phyloP scores from a whole-genome alignment of 768 basidiomycete genomes.

The Suillus subalutaceus region DNA sequence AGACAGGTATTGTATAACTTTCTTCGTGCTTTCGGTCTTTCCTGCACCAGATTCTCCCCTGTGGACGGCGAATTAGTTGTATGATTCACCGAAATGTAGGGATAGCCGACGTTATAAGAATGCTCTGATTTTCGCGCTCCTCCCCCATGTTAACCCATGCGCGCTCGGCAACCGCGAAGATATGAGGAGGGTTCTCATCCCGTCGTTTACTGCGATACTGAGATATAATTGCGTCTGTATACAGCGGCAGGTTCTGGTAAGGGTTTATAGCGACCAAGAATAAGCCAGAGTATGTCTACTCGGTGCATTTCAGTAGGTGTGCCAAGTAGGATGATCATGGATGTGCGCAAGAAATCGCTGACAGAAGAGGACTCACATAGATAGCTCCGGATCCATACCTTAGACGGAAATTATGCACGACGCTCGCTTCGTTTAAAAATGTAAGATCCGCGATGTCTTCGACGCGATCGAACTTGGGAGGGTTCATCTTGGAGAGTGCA shows the following conservation, averaged over 20 bases:
- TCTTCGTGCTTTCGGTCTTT: constrained; percentile 99
- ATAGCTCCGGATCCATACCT: constrained; percentile 92
- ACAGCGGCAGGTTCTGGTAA: constrained; percentile 89
- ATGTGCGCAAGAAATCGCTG: constrained; percentile 8
- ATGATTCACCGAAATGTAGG: constrained; percentile 10
- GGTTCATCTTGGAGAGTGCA: constrained; percentile 93
- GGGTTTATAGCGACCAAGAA: constrained; percentile 99
- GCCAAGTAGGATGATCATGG: constrained; percentile 13
- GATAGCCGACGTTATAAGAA: constrained; percentile 87
- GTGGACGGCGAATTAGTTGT: constrained; percentile 16
- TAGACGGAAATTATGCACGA: constrained; percentile 94
- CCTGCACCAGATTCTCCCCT: constrained; percentile 99
- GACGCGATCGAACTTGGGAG: constrained; percentile 96
- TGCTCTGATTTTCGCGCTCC: constrained; percentile 95
- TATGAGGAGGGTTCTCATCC: constrained; percentile 93
- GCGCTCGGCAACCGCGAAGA: constrained; percentile 95
- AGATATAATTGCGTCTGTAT: constrained; percentile 85
- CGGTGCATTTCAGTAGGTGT: constrained; percentile 19
- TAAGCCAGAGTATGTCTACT: constrained; percentile 89
- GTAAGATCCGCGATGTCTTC: constrained; percentile 98
- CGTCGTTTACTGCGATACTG: constrained; percentile 89
- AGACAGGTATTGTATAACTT: constrained; percentile 98
- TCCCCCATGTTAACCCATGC: constrained; percentile 99
- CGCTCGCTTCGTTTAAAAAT: constrained; percentile 96
- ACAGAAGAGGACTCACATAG: constrained; percentile 62